Conservation (phyloP, 208 protist genomes). For the Crithidia expoeki region DNA sequence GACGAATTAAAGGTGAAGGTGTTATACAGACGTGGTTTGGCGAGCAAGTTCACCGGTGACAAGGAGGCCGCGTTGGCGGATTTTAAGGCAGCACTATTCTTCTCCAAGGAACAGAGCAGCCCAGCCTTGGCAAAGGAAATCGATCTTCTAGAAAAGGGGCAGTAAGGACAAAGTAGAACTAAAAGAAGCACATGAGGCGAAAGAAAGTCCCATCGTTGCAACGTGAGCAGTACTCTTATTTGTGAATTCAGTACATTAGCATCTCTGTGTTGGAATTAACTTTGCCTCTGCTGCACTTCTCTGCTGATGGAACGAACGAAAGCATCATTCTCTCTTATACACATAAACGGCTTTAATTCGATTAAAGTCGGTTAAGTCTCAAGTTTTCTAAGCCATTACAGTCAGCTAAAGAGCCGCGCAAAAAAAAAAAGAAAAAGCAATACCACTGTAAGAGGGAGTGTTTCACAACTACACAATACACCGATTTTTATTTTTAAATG, state of each 20-base stretch:
- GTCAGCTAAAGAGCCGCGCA: too few species aligned
- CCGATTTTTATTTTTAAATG: too few species aligned
- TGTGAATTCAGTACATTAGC: background rate
- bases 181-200: background rate
- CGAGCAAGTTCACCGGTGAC: conserved; percentile 65
- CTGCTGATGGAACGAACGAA: too few species aligned
- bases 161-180: background rate
- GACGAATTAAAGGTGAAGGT: conserved; percentile 78
- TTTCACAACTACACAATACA: too few species aligned
- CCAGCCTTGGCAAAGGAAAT: conserved; percentile 55
- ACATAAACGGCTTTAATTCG: too few species aligned
- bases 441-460: too few species aligned
- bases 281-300: too few species aligned
- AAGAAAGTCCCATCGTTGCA: background rate
- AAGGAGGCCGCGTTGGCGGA: conserved; percentile 65
- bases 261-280: too few species aligned
- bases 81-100: conserved; percentile 66
- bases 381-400: too few species aligned
- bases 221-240: background rate
- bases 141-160: conserved; percentile 28
- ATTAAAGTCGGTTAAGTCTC: too few species aligned
- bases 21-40: conserved; percentile 73
- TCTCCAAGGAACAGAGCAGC: conserved; percentile 63
- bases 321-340: too few species aligned
- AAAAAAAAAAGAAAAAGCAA: too few species aligned